phyloP scores from a whole-genome alignment of 2,329 filamentous ascomycete genomes.

The Botrytis porri region DNA sequence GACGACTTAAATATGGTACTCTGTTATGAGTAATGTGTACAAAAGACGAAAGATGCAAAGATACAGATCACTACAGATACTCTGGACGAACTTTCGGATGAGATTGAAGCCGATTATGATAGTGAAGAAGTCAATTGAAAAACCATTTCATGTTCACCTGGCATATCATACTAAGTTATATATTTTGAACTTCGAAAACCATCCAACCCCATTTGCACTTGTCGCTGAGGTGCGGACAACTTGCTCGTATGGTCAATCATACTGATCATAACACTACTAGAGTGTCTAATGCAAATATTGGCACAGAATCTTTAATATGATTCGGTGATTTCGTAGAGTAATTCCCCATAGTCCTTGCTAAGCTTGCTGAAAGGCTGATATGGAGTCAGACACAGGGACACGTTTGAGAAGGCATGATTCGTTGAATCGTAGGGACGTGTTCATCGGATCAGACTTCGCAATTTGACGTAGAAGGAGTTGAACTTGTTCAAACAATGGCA shows the following conservation, averaged over 20 bases:
- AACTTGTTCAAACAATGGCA: not conserved
- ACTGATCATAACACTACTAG: not conserved
- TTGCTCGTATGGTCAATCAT: not conserved
- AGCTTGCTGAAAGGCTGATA: not conserved
- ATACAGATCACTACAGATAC: not conserved
- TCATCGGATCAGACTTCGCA: too few relatives aligned
- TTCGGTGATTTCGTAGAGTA: not conserved
- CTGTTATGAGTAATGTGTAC: not conserved
- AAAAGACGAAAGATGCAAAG: not conserved
- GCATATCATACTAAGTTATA: not conserved
- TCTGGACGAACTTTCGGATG: not conserved
- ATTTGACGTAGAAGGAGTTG: not conserved
- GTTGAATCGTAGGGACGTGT: not conserved
- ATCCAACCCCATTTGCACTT: not conserved
- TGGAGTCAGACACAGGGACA: not conserved
- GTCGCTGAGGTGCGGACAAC: not conserved
- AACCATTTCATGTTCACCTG: too few relatives aligned
- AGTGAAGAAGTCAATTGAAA: not conserved
- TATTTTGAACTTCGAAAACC: not conserved
- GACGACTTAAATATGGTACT: not conserved
- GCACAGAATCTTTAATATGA: not conserved
- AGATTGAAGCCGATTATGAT: not conserved
- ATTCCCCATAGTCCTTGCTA: not conserved
- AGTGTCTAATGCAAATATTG: not conserved
- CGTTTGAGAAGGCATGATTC: not conserved